Percentiles rank a stretch among this genome's conserved stretches.
These are phyloP conservation scores for Colletotrichum sp. DNA, from an alignment of 2,329 filamentous ascomycete species.

Conservation along the genomic window DNA sequence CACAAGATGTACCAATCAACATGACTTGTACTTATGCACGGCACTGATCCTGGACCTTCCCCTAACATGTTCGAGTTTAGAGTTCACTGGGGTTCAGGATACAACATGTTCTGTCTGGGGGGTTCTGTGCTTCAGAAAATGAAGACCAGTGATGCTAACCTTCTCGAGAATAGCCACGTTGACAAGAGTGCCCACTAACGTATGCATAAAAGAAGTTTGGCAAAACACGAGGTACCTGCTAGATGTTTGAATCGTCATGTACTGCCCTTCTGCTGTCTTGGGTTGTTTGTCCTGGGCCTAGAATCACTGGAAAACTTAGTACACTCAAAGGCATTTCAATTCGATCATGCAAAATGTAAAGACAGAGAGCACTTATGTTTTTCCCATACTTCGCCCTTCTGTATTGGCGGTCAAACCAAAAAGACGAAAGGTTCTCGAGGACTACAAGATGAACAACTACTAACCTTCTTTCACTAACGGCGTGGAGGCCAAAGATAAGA, in stretches of 20 bases:
- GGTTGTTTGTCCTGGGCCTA: fast-evolving
- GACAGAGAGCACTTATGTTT: background rate
- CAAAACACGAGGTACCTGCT: background rate
- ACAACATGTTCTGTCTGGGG: background rate
- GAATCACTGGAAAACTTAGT: background rate
- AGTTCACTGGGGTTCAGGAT: background rate
- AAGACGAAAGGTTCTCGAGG: background rate
- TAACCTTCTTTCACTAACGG: background rate
- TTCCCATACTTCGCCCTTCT: background rate
- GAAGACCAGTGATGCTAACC: background rate
- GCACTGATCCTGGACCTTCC: background rate
- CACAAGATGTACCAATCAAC: background rate
- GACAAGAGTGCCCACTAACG: background rate
- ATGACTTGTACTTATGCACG: background rate
- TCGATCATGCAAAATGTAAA: background rate
- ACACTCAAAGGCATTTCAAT: background rate
- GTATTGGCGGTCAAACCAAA: background rate
- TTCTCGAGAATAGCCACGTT: background rate
- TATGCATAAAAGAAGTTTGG: background rate
- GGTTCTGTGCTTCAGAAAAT: background rate
- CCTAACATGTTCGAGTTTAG: background rate
- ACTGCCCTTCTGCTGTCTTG: background rate
- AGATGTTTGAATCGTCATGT: background rate
- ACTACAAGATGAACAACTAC: background rate
- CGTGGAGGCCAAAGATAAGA: background rate